These are phyloP conservation scores for Fraxinus sp. DNA, from an alignment of 305 asterid genomes.

Conservation along the genomic window DNA sequence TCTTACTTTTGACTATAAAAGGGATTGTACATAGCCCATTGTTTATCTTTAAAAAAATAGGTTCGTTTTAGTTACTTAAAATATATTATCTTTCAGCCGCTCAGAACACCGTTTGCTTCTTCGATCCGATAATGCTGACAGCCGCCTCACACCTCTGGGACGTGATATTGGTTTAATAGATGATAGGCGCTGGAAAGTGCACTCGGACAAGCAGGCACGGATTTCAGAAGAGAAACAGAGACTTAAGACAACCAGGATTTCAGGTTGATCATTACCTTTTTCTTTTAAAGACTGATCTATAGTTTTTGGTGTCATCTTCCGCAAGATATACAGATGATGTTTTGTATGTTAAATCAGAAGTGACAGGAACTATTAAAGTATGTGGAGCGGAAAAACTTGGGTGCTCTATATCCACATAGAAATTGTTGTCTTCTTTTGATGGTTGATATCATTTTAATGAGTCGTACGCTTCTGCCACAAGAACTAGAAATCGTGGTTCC, in stretches of 20 bases:
- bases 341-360: neutral
- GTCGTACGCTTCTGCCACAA: slow-evolving; percentile 8
- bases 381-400: neutral
- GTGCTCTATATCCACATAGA: slow-evolving; percentile 4
- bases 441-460: neutral
- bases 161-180: slow-evolving; percentile 90
- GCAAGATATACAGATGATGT: slow-evolving; percentile 4
- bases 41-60: neutral
- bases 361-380: neutral
- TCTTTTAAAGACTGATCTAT: slow-evolving; percentile 11
- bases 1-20: neutral
- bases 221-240: slow-evolving; percentile 82
- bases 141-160: slow-evolving; percentile 95
- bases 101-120: slow-evolving; percentile 93
- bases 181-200: slow-evolving; percentile 70
- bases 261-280: slow-evolving; percentile 50
- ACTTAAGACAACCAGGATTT: slow-evolving; percentile 62
- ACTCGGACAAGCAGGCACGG: slow-evolving; percentile 85
- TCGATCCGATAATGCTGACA: slow-evolving; percentile 95
- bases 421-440: neutral
- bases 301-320: neutral
- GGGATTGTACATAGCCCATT: neutral
- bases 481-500: neutral
- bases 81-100: slow-evolving; percentile 53
- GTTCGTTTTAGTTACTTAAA: slow-evolving; percentile 5